A percentile compares a stretch with the other conserved stretches of the same genome.
Conservation (phyloP, 306 rosid genomes). For the Sphenostylis stenocarpa region DNA sequence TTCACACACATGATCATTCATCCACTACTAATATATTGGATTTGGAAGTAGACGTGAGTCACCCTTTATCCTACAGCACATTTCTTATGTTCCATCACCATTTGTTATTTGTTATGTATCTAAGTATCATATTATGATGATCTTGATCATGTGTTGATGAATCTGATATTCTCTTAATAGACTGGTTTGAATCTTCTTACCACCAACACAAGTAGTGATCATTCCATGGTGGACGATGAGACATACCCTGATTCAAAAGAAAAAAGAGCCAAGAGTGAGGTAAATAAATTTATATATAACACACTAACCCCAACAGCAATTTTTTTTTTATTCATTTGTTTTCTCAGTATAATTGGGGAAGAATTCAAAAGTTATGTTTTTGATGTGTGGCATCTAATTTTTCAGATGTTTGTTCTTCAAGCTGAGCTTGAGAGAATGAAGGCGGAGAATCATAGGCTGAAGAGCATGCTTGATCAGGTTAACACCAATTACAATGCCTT, state of each 20-base stretch:
- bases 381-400: not conserved
- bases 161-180: conserved; percentile 30
- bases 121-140: not conserved
- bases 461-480: conserved; percentile 49
- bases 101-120: not conserved
- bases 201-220: conserved; percentile 61
- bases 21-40: conserved; percentile 29
- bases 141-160: not conserved
- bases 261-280: conserved; percentile 59
- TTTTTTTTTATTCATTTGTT: not conserved
- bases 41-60: conserved; percentile 63
- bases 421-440: conserved; percentile 60
- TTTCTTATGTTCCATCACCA: not conserved
- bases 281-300: conserved; percentile 16
- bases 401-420: conserved; percentile 55
- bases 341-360: not conserved
- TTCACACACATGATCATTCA: conserved; percentile 18
- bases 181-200: conserved; percentile 88
- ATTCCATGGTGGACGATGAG: conserved; percentile 59
- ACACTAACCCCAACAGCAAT: not conserved
- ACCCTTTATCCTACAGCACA: not conserved
- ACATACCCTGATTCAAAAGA: conserved; percentile 42
- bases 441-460: conserved; percentile 59
- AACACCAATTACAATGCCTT: conserved; percentile 49
- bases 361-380: not conserved